Base-by-base conservation (phyloP, 306 rosid species). In the Sphenostylis stenocarpa region DNA sequence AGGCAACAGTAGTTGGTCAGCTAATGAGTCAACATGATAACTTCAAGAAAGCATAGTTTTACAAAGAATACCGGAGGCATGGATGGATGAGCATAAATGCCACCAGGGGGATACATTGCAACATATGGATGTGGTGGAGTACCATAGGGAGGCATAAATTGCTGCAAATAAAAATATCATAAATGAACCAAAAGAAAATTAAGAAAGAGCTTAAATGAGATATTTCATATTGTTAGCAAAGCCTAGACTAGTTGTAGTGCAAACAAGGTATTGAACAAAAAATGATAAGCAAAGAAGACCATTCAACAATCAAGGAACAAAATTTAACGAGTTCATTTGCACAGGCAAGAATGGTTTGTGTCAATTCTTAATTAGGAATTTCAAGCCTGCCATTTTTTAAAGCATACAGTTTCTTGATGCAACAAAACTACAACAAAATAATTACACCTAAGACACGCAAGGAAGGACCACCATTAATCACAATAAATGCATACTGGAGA, bases 71-170 rank as follows among this genome's bases (percentile, higher is more conserved):
- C 99, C 87, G 96, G 95, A 86, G 98, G 98, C 69, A 95, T 89
- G 77, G 99, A 90, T 72, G 99, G 97, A 82, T 92, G 99, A 52
- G 99, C 97, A 86, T 95, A 95, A 84, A 95, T 85, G 84, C 99
- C 97, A 60, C 99, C 95, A 81, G 88, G 99, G 80, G 97, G 97
- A 89, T 95, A 95, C 99, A 95, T 95, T 69, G 98, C 96, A 84
- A 95, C 97, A 73, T 95, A 95, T 9, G 99, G 98, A 81, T 91
- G 98, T 21, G 98, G 97, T 70, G 97, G 92, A 77, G 97, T 90
- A 56, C 99, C 99, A 66, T 95, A 95, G 43, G 99, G 96, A 70
- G 97, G 99, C 97, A 95, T 95, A 62, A 95, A 87, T 72, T 91
- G 99, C 99, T 95, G 99, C 90, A 87, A 33, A 70, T 72, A 73